A percentile compares a stretch with the other conserved stretches of the same genome.
phyloP scores from a whole-genome alignment of 2,329 filamentous ascomycete genomes.

The Aureobasidium sp. region DNA sequence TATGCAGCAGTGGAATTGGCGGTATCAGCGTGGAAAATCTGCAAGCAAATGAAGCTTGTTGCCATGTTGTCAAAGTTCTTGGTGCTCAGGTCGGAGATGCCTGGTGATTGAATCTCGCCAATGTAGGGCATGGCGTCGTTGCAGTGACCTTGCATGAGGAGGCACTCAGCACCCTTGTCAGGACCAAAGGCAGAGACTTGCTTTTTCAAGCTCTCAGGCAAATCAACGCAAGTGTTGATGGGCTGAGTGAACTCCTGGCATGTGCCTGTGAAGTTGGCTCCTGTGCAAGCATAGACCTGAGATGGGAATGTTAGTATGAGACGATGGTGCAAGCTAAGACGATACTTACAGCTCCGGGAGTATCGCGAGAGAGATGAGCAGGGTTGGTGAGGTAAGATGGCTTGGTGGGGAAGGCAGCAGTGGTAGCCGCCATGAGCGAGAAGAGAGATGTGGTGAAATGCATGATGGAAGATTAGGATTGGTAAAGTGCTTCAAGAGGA shows the following conservation, averaged over 20 bases:
- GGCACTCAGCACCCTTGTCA: slow-evolving; percentile 3
- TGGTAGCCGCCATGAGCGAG: slow-evolving; percentile 10
- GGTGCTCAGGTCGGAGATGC: slow-evolving; percentile 3
- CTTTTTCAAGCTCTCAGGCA: neutral
- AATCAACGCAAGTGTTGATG: slow-evolving; percentile 9
- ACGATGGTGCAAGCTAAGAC: neutral
- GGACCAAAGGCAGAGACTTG: slow-evolving; percentile 11
- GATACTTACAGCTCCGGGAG: neutral
- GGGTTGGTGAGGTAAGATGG: neutral
- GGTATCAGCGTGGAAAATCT: too few relatives aligned
- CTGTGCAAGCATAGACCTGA: slow-evolving; percentile 11
- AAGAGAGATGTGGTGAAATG: slow-evolving; percentile 6
- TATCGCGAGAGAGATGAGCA: neutral
- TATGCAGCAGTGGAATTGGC: too few relatives aligned
- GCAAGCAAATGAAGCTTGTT: slow-evolving; percentile 11
- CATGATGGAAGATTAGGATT: too few relatives aligned
- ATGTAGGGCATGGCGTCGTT: neutral
- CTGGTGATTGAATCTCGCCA: neutral
- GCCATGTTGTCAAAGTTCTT: slow-evolving; percentile 6
- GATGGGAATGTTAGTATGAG: neutral
- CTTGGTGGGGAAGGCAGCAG: slow-evolving; percentile 13
- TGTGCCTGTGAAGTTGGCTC: slow-evolving; percentile 7
- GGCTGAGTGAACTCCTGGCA: neutral
- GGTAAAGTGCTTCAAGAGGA: neutral
- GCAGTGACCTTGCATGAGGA: slow-evolving; percentile 10